These are phyloP conservation scores for Colletotrichum lini DNA, from an alignment of 2,329 filamentous ascomycete species.

Conservation along the genomic window DNA sequence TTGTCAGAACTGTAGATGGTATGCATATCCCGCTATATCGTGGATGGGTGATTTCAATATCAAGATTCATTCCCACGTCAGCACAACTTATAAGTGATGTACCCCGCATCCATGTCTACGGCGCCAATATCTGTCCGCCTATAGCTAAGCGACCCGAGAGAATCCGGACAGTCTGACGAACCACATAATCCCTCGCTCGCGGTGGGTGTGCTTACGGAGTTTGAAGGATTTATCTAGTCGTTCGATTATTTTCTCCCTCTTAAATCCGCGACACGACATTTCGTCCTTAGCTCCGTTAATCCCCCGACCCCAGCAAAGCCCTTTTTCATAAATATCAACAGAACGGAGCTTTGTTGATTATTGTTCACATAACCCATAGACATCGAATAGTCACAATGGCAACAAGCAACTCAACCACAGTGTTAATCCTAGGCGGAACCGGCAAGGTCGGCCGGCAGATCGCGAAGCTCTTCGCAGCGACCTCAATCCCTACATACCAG, in stretches of 20 bases:
- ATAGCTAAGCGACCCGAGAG: background rate
- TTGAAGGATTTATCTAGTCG: constrained; percentile 1
- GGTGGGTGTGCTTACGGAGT: background rate
- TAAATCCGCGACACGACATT: constrained; percentile 17
- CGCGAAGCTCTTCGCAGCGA: constrained; percentile 51
- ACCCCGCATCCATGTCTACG: background rate
- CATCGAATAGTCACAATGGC: background rate
- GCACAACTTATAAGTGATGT: background rate
- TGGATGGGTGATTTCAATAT: background rate
- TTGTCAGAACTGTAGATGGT: background rate
- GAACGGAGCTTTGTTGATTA: too few species aligned
- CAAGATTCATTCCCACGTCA: background rate
- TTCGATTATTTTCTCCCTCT: background rate
- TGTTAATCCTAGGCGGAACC: constrained; percentile 61
- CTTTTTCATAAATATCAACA: background rate
- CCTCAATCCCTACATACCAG: constrained; percentile 51
- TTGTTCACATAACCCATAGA: background rate
- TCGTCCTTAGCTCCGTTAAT: constrained; percentile 13
- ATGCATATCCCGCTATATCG: too few species aligned
- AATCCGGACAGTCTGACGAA: background rate
- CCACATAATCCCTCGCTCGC: rapidly evolving
- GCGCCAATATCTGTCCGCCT: background rate
- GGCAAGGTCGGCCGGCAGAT: constrained; percentile 61
- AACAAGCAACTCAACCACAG: constrained; percentile 5
- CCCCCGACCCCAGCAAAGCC: background rate